Base-by-base conservation (phyloP, 2,329 filamentous ascomycete species). In the Penicillium sp. region DNA sequence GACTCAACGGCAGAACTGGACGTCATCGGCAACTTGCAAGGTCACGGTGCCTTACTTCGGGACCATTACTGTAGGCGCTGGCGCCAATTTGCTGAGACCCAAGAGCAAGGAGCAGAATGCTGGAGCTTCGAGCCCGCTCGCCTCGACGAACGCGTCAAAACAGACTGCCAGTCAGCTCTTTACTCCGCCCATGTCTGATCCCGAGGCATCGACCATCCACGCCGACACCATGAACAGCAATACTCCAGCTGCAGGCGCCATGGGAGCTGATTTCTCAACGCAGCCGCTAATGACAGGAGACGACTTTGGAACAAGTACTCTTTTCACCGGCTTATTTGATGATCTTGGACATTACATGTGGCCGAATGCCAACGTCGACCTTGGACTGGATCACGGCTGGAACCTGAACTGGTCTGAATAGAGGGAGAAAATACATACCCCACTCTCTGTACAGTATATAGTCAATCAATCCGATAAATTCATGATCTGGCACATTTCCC, bases 11-110 rank as follows among this genome's bases (percentile, higher is more conserved):
- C 20, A 28, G 27, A 49, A 66, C 57, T 58, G 44, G 54, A 20
- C 51, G 46, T 42, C 33, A 14, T 6, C 46, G 9, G n/a, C 22
- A 7, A 64, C 58, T 5, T 75, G 70, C 55, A 73, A 74, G 57
- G 69, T 75, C 16, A 69, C 71, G 5, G 71, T 78, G 20, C 75
- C 76, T 2, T 77, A 74, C 51, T 77, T 77, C 65, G 73, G 79
- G 20, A 77, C 69, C 9, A 69, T 75, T 30, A 65, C 66, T 8
- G 65, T 75, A 7, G 65, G 68, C 6, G 61, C 65, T 5, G 70
- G 71, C 28, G 65, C 66, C 31, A 69, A 69, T 10, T 66, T 69
- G 28, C 55, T 60, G 11, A 57, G 50, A 16, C 20, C 18, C 13
- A 45, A 55, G 22, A 51, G 22, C 22, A 56, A 51, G 14, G 48